These are phyloP conservation scores for Paxillus rubicundulus DNA, from an alignment of 768 basidiomycete species.

Conservation along the genomic window DNA sequence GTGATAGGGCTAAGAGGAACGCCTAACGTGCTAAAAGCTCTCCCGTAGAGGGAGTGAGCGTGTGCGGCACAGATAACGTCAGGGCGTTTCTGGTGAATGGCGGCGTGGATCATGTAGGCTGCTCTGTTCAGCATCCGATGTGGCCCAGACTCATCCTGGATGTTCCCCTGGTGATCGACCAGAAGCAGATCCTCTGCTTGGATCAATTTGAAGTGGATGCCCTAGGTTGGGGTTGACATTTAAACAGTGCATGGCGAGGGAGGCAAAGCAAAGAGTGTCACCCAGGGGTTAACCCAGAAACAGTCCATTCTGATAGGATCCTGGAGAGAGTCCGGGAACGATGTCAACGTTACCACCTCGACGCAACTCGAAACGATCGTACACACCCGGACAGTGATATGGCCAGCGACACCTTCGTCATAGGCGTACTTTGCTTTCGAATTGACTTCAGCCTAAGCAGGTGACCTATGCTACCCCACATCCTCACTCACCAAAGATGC, in stretches of 20 bases:
- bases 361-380: not conserved
- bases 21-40: constrained; percentile 38
- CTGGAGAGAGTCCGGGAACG: constrained; percentile 13
- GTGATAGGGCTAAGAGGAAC: constrained; percentile 31
- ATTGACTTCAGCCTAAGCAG: not conserved
- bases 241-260: not conserved
- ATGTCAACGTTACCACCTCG: not conserved
- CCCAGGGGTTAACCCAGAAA: constrained; percentile 52
- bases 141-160: constrained; percentile 34
- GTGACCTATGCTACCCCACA: not conserved
- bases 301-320: constrained; percentile 40
- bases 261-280: constrained; percentile 12
- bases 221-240: constrained; percentile 19
- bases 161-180: constrained; percentile 39
- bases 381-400: constrained; percentile 45
- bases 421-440: constrained; percentile 35
- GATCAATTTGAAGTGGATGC: constrained; percentile 45
- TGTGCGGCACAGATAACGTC: constrained; percentile 37
- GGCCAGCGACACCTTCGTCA: constrained; percentile 48
- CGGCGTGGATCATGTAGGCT: constrained; percentile 39
- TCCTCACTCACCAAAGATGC: constrained; percentile 41
- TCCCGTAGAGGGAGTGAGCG: constrained; percentile 35
- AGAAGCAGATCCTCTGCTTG: constrained; percentile 44
- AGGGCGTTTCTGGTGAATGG: constrained; percentile 33
- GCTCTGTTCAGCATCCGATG: constrained; percentile 35